Base-by-base conservation (phyloP, 73 alveolate species). In the Durusdinium trenchii region DNA sequence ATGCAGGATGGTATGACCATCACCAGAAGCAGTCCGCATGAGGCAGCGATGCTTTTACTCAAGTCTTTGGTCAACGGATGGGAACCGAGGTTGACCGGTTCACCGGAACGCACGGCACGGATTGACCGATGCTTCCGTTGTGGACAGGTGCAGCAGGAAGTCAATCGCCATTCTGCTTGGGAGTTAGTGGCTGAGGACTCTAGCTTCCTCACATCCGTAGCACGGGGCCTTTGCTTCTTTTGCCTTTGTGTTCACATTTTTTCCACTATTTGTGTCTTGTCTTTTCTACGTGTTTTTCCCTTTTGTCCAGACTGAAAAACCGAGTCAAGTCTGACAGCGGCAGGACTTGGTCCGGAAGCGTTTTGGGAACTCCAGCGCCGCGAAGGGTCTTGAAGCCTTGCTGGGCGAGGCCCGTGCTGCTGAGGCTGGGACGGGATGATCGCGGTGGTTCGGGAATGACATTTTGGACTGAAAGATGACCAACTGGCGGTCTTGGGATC, bases 281-380 rank as follows among this genome's bases (percentile, higher is more conserved):
- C n/a, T n/a, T n/a, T n/a, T n/a, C n/a, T n/a, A n/a, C n/a, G n/a
- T n/a, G n/a, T n/a, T n/a, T n/a, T n/a, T n/a, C n/a, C n/a, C n/a
- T n/a, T n/a, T n/a, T n/a, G n/a, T n/a, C n/a, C n/a, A n/a, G n/a
- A n/a, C n/a, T n/a, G n/a, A n/a, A n/a, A n/a, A n/a, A n/a, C n/a
- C n/a, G n/a, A n/a, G n/a, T n/a, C n/a, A n/a, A n/a, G n/a, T 57
- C 69, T 23, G 23, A 57, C 79, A 16, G 45, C 45, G 42, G 35
- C 86, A 79, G 90, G 91, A 81, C 91, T 81, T 81, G 91, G 91
- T 81, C 36, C 91, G 47, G 69, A 81, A 81, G 67, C 43, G 91
- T 3, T 81, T 81, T 46, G 91, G 91, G 48, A 81, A 81, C 91
- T 47, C 69, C 67, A 40, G 69, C 28, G 91, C 91, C 3, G 91